Evolutionary conservation across 805 yeast genomes (phyloP).

Genomic region (Spathaspora gorwiae): DNA sequence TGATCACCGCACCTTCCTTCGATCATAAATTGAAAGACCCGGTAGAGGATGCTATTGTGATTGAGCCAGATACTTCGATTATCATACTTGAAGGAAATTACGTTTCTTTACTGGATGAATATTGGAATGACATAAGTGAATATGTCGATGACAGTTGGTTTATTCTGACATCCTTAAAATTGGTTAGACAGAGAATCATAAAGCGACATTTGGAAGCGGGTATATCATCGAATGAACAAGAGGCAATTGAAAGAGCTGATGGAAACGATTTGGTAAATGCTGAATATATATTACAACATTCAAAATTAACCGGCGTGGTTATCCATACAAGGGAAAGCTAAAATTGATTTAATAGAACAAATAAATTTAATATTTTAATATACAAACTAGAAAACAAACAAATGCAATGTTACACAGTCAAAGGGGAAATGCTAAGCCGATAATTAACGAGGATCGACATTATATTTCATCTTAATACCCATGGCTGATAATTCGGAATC

Average conservation of each 20-base stretch:
- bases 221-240: conserved; percentile 40
- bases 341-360: not conserved
- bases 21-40: conserved; percentile 78
- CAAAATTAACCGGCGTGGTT: conserved; percentile 13
- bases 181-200: conserved; percentile 57
- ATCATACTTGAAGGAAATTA: conserved; percentile 77
- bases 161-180: conserved; percentile 41
- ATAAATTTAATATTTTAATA: not conserved
- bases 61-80: conserved; percentile 46
- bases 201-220: conserved; percentile 63
- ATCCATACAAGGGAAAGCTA: conserved; percentile 8
- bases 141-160: conserved; percentile 46
- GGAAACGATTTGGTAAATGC: conserved; percentile 68
- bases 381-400: not conserved
- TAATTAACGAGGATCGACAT: conserved; percentile 56
- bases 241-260: conserved; percentile 49
- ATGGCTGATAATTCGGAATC: conserved; percentile 95
- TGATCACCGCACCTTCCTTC: conserved; percentile 60
- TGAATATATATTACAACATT: conserved; percentile 21
- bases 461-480: conserved; percentile 93
- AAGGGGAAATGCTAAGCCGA: not conserved
- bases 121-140: conserved; percentile 51
- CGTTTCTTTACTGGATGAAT: conserved; percentile 51
- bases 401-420: not conserved
- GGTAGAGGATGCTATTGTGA: conserved; percentile 43